Evolutionary conservation across 306 rosid species (phyloP), one percentile per base, ranked within the genome.

Genomic region (Fragaria vesca): DNA sequence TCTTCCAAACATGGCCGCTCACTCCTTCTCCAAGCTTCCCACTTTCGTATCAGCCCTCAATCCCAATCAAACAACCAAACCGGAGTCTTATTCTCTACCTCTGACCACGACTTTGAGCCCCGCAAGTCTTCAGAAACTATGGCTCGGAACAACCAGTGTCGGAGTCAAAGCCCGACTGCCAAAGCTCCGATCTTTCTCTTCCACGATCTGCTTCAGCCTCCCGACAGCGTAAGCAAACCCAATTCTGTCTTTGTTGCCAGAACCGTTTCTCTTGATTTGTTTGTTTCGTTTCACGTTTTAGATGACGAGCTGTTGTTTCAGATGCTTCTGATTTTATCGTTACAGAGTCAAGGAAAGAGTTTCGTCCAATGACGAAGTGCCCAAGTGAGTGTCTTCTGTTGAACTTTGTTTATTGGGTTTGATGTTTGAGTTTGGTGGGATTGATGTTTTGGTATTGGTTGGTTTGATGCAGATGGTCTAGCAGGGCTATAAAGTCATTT

Each of bases 401-500:
- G 0, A 11, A 11, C 40, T 40, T 47, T 57, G 45, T 5, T 7
- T 42, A 38, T 5, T 13, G 48, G 70, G 66, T 51, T 38, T 28
- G 6, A 16, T 47, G 79, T 67, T n/a, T n/a, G 5, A 34, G 12
- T 73, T 63, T 71, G 73, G 13, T 77, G 77, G 73, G 75, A 75
- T 47, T 82, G 72, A 60, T 67, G 52, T 32, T 24, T 72, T 47
- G 50, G 26, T 16, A 2, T 24, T 57, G 76, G 60, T 45, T 71
- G 48, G 34, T 20, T 79, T 52, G 84, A 47, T 78, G 79, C 72
- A 93, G 97, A 85, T 93, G 97, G 97, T 93, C 95, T 83, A 77
- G 87, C 71, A 82, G 83, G 76, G 93, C 95, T 79, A 88, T 91
- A 79, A 93, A 90, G 83, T 87, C 98, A 77, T 83, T 91, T 84